These are phyloP conservation scores for Irineochytrium annulatum DNA, from an alignment of 192 early-diverging fungal species.

Conservation along the genomic window DNA sequence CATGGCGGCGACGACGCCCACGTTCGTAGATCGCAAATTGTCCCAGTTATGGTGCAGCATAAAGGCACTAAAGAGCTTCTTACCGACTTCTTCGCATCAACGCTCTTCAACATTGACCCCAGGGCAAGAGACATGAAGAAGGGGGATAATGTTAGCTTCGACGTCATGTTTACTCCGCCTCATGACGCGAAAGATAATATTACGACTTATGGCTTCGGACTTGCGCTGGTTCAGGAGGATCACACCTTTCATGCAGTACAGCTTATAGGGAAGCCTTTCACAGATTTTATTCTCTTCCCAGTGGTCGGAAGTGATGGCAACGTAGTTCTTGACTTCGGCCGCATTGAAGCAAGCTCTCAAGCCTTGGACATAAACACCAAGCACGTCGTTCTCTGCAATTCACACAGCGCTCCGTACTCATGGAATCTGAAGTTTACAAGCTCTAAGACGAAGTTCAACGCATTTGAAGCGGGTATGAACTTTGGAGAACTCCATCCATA, in stretches of 20 bases:
- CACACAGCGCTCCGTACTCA: conserved; percentile 31
- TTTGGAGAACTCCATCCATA: conserved; percentile 44
- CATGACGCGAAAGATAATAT: conserved; percentile 31
- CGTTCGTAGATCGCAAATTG: conserved; percentile 26
- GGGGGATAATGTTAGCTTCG: conserved; percentile 36
- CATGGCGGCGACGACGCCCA: conserved; percentile 17
- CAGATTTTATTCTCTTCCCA: conserved; percentile 48
- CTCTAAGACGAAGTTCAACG: conserved; percentile 38
- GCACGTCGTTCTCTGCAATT: conserved; percentile 48
- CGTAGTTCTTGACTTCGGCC: conserved; percentile 52
- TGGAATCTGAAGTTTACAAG: conserved; percentile 50
- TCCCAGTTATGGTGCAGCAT: conserved; percentile 22
- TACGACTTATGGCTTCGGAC: conserved; percentile 45
- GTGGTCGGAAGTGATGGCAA: conserved; percentile 27
- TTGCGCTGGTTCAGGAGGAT: conserved; percentile 39
- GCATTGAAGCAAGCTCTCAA: conserved; percentile 37
- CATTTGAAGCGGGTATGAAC: conserved; percentile 44
- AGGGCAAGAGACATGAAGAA: conserved; percentile 31
- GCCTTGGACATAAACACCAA: conserved; percentile 35
- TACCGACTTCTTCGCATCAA: conserved; percentile 39
- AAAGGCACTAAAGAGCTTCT: background rate
- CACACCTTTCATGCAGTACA: conserved; percentile 43
- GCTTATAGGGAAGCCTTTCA: conserved; percentile 32
- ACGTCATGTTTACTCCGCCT: conserved; percentile 49
- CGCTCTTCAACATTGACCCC: conserved; percentile 48